Evolutionary conservation across 495 filamentous ascomycete genomes (phyloP).

Genomic region (Cercophora scortea): DNA sequence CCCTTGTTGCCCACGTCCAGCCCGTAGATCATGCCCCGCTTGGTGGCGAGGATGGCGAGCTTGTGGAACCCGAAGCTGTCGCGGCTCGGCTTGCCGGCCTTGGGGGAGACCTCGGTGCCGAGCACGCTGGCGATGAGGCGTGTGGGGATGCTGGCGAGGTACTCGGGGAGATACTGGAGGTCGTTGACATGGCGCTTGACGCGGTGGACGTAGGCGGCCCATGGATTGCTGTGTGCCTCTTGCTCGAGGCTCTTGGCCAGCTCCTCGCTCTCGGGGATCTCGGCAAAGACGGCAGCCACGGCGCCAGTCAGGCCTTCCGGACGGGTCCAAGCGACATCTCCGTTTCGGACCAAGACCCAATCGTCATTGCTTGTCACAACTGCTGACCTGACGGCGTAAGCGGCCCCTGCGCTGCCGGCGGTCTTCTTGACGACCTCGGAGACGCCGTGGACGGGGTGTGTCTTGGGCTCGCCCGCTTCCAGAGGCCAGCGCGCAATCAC

Average conservation of each 20-base stretch:
- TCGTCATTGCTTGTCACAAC: slow-evolving; percentile 61
- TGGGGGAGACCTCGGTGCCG: slow-evolving; percentile 36
- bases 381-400: slow-evolving; percentile 71
- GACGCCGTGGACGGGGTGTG: slow-evolving; percentile 53
- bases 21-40: slow-evolving; percentile 68
- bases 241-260: slow-evolving; percentile 73
- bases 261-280: slow-evolving; percentile 60
- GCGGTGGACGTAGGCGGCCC: slow-evolving; percentile 78
- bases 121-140: slow-evolving; percentile 64
- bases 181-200: slow-evolving; percentile 75
- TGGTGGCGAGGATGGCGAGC: slow-evolving; percentile 71
- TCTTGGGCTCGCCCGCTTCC: slow-evolving; percentile 27
- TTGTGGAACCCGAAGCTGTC: slow-evolving; percentile 88
- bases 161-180: slow-evolving; percentile 69
- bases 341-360: slow-evolving; percentile 78
- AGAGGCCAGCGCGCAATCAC: slow-evolving; percentile 66
- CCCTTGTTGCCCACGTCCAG: slow-evolving; percentile 72
- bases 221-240: slow-evolving; percentile 74
- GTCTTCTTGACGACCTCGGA: slow-evolving; percentile 73
- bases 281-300: slow-evolving; percentile 71
- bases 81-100: slow-evolving; percentile 48
- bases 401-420: slow-evolving; percentile 30
- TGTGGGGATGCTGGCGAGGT: slow-evolving; percentile 55
- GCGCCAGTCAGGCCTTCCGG: slow-evolving; percentile 71
- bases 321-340: slow-evolving; percentile 70